phyloP scores from a whole-genome alignment of 1,284 basidiomycete genomes.

The Microbotryum lychnidis-dioicae region DNA sequence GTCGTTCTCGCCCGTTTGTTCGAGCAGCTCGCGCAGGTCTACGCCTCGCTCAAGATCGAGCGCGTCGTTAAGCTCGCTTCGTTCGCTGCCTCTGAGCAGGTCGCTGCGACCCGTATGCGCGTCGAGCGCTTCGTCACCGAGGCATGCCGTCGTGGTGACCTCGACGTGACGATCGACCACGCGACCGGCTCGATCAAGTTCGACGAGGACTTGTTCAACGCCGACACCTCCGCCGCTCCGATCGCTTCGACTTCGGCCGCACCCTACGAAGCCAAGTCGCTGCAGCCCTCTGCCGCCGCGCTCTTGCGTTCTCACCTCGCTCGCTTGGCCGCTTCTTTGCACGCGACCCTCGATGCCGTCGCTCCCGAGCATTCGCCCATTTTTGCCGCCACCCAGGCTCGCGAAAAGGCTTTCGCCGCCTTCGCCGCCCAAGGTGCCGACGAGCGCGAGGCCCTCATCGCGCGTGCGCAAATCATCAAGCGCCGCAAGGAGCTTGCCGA shows the following conservation, averaged over 20 bases:
- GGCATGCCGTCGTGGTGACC: slow-evolving; percentile 79
- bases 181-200: slow-evolving; percentile 78
- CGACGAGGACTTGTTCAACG: slow-evolving; percentile 53
- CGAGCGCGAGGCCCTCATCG: slow-evolving; percentile 64
- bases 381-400: slow-evolving; percentile 49
- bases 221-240: slow-evolving; percentile 46
- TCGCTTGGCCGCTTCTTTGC: slow-evolving; percentile 62
- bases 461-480: slow-evolving; percentile 73
- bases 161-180: slow-evolving; percentile 84
- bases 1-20: slow-evolving; percentile 91
- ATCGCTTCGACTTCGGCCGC: slow-evolving; percentile 34
- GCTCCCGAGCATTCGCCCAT: slow-evolving; percentile 36
- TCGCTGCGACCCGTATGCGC: slow-evolving; percentile 42
- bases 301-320: slow-evolving; percentile 67
- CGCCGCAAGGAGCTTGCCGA: slow-evolving; percentile 78
- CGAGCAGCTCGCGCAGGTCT: slow-evolving; percentile 87
- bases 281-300: slow-evolving; percentile 62
- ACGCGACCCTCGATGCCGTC: slow-evolving; percentile 56
- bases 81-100: slow-evolving; percentile 66
- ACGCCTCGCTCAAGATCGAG: slow-evolving; percentile 75
- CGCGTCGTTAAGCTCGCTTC: slow-evolving; percentile 59
- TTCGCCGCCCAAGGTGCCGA: slow-evolving; percentile 44
- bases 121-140: slow-evolving; percentile 71
- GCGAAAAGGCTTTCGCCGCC: slow-evolving; percentile 49
- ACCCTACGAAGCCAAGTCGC: slow-evolving; percentile 42